Evolutionary conservation across 305 asterid genomes (phyloP).

Genomic region (Solanum hybrid): DNA sequence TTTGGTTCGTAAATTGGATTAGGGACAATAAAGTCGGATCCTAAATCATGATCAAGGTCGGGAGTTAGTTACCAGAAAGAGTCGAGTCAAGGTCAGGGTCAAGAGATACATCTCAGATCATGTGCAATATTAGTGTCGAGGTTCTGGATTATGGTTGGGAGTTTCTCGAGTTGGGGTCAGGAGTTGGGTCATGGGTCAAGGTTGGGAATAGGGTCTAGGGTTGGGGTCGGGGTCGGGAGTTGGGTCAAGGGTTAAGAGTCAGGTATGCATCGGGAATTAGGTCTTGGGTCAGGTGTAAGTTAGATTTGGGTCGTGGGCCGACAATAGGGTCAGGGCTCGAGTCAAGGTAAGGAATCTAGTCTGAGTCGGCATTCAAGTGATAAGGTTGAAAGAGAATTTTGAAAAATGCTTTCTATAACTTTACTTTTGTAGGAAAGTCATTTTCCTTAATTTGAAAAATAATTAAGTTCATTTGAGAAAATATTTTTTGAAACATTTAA

Average conservation of each 20-base stretch:
- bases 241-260: neutral
- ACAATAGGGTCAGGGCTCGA: neutral
- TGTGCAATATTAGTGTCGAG: neutral
- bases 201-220: neutral
- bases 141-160: neutral
- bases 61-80: neutral
- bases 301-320: neutral
- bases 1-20: neutral
- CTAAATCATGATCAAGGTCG: neutral
- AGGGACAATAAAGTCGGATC: neutral
- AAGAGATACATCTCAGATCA: neutral
- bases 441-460: neutral
- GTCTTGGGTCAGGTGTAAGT: neutral
- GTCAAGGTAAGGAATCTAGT: neutral
- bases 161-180: neutral
- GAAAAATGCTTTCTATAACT: neutral
- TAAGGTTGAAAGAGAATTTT: neutral
- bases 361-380: rapidly evolving
- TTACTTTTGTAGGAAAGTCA: neutral
- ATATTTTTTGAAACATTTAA: neutral
- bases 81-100: neutral
- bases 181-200: neutral
- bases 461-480: neutral
- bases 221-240: neutral
- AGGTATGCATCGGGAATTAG: neutral